These are phyloP conservation scores for Trichosporon faecale DNA, from an alignment of 1,284 basidiomycete species.

Conservation along the genomic window DNA sequence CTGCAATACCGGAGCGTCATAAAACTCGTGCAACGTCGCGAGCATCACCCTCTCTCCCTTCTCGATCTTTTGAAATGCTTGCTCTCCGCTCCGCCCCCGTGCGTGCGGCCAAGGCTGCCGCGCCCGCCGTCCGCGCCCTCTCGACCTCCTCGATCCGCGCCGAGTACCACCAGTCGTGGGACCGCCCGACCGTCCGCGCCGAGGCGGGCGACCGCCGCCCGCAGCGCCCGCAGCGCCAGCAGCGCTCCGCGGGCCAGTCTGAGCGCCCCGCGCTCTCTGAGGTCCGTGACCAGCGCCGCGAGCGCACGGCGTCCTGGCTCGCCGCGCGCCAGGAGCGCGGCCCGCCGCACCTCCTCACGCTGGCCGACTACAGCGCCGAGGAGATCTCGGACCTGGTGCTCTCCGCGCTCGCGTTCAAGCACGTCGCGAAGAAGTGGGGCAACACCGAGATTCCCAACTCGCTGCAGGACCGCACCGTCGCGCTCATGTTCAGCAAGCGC, in stretches of 20 bases:
- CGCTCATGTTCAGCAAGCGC: slow-evolving; percentile 87
- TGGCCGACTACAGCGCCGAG: slow-evolving; percentile 44
- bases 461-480: slow-evolving; percentile 75
- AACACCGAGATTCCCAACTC: slow-evolving; percentile 52
- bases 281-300: not conserved
- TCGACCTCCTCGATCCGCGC: not conserved
- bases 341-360: slow-evolving; percentile 44
- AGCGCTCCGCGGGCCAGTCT: not conserved
- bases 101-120: not conserved
- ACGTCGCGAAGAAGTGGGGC: slow-evolving; percentile 31
- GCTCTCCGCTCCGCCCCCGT: slow-evolving; percentile 4
- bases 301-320: not conserved
- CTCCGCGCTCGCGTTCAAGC: slow-evolving; percentile 43
- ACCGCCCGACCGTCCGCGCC: not conserved
- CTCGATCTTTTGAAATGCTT: not conserved
- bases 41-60: not conserved
- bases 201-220: not conserved
- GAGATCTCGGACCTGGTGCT: slow-evolving; percentile 41
- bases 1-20: not conserved
- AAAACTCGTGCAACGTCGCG: not conserved
- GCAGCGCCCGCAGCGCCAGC: not conserved
- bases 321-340: not conserved
- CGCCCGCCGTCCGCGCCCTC: not conserved
- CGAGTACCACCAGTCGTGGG: not conserved
- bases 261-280: not conserved